Base-by-base conservation (phyloP, 768 basidiomycete species). In the Psilocybe azurescens region DNA sequence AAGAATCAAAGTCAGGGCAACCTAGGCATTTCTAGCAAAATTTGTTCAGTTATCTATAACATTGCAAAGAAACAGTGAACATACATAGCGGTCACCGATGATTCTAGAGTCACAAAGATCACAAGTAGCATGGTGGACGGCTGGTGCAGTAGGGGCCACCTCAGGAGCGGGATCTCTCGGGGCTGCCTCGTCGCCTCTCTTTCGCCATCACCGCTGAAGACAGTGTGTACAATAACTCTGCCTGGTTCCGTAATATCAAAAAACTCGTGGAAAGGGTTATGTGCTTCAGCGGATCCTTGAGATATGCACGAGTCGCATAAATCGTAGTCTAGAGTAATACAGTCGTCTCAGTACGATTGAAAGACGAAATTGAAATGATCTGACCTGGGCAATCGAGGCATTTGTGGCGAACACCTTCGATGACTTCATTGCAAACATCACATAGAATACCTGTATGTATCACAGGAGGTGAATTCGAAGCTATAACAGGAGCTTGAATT, bases 1-100 rank as follows among this genome's bases (percentile, higher is more conserved):
- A 95, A 8, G 87, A 83, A 66, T 95, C 93, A 65, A 87, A 95
- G 69, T 95, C 92, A n/a, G 93, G 92, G 74, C 93, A 95, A 59
- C 77, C 71, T 8, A 88, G 60, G 68, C 92, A 94, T 89, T 93
- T 94, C 90, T 93, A 36, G 2, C 29, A 11, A 30, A 28, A 39
- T n/a, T 18, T 53, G 9, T 59, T 64, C 14, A 53, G 49, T 50
- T 4, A 44, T n/a, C 39, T 24, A 41, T 24, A 13, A 44, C 41
- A 32, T 5, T 20, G 36, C 29, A 29, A 61, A 48, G 29, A 52
- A 14, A 30, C 55, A 33, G 7, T 53, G 56, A 16, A 66, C 90
- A 75, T 69, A 94, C 91, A 78, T 86, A 95, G 49, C 94, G 86
- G 49, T 80, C 78, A 2, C 94, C 94, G 29, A 74, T 66, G 66